phyloP scores from a whole-genome alignment of 805 yeast species.

The Candida jianshihensis region DNA sequence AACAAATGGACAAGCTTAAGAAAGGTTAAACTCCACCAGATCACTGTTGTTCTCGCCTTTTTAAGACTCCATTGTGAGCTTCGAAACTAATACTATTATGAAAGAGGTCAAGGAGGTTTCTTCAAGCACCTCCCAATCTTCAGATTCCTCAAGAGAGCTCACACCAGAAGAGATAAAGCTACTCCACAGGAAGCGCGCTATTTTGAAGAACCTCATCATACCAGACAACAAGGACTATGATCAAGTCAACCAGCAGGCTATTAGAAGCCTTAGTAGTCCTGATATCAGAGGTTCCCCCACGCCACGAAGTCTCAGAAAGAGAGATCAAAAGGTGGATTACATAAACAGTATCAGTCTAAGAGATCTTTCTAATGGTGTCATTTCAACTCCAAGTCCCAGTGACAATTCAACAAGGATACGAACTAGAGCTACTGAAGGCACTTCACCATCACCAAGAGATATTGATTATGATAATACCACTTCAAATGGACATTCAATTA shows the following conservation, averaged over 20 bases:
- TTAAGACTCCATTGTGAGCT: too few species aligned
- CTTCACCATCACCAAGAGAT: background rate
- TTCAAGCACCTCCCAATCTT: background rate
- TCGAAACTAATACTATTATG: too few species aligned
- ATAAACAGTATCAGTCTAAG: background rate
- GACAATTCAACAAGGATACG: conserved; percentile 1
- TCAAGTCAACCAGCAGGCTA: conserved; percentile 26
- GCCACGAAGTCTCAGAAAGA: conserved; percentile 10
- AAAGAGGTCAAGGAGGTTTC: too few species aligned
- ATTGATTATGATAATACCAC: conserved; percentile 1
- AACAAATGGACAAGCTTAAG: too few species aligned
- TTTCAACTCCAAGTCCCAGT: background rate
- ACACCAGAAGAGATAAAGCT: conserved; percentile 11
- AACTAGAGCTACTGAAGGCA: too few species aligned
- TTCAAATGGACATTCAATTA: background rate
- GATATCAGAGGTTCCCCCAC: conserved; percentile 6
- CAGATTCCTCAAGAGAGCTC: conserved; percentile 1
- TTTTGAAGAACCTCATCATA: conserved; percentile 27
- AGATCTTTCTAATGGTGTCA: background rate
- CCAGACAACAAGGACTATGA: conserved; percentile 34
- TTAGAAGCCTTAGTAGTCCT: conserved; percentile 14
- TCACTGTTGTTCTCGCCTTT: too few species aligned
- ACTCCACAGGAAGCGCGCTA: conserved; percentile 11
- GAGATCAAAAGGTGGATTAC: conserved; percentile 6
- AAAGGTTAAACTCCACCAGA: too few species aligned